Percentiles rank a stretch among this genome's conserved stretches.
Conservation (phyloP, 192 early-diverging fungal species). For the Dispira simplex region DNA sequence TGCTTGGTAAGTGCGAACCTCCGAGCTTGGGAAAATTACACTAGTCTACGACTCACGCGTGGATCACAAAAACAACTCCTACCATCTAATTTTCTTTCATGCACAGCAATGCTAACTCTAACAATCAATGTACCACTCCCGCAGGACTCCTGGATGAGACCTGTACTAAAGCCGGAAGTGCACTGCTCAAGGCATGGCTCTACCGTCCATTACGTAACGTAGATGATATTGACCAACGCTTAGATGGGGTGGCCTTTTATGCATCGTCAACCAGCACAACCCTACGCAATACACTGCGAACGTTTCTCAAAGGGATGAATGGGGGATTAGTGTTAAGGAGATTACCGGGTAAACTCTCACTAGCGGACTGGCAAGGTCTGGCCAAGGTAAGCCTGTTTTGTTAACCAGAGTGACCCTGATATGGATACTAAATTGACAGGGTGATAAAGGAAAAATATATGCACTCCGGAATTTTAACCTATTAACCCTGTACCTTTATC, state of each 20-base stretch:
- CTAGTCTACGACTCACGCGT: neutral
- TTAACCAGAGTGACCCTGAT: neutral
- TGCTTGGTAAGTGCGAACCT: neutral
- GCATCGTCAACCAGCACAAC: neutral
- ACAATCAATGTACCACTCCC: neutral
- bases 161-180: neutral
- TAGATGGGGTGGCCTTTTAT: neutral
- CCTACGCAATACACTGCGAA: neutral
- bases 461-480: no score
- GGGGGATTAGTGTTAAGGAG: neutral
- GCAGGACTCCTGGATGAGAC: neutral
- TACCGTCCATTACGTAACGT: neutral
- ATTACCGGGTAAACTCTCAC: neutral
- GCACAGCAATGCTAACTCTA: neutral
- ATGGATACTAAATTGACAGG: no score
- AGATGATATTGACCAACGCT: neutral
- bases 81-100: neutral
- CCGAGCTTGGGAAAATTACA: neutral
- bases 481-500: no score
- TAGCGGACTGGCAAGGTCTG: neutral
- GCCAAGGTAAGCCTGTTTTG: constrained; percentile 6
- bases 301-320: neutral
- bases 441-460: no score
- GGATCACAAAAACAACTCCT: neutral
- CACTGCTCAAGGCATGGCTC: neutral